Percentiles rank a stretch among this genome's conserved stretches.
phyloP scores from a whole-genome alignment of 2,329 filamentous ascomycete genomes.

The Apiospora koreana region DNA sequence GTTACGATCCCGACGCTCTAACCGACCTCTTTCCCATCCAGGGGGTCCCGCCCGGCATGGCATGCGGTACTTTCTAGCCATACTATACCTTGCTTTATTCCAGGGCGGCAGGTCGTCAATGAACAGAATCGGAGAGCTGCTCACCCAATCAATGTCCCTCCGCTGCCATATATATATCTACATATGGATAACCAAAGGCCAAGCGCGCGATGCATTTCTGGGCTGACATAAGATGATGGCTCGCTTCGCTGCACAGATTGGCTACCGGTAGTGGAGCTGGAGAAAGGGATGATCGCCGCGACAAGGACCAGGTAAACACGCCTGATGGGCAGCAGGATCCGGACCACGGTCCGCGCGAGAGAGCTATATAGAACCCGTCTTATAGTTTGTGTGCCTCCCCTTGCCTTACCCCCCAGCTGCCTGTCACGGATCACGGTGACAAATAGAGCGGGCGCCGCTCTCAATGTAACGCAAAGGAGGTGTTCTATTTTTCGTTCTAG shows the following conservation, averaged over 20 bases:
- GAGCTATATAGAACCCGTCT: not conserved
- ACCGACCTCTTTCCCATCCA: not conserved
- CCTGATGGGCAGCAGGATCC: not conserved
- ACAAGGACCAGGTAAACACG: slow-evolving; percentile 6
- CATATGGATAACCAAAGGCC: not conserved
- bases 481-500: not conserved
- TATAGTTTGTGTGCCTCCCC: not conserved
- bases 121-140: not conserved
- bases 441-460: not conserved
- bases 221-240: not conserved
- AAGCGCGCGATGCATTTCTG: no score
- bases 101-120: not conserved
- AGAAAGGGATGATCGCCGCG: slow-evolving; percentile 3
- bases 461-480: not conserved
- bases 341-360: not conserved
- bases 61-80: not conserved
- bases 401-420: not conserved
- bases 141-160: not conserved
- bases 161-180: not conserved
- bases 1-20: not conserved
- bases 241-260: not conserved
- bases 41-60: not conserved
- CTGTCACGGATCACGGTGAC: not conserved
- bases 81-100: not conserved
- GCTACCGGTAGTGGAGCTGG: not conserved